Percentiles rank a stretch among this genome's conserved stretches.
Evolutionary conservation across 768 basidiomycete genomes (phyloP).

Genomic region (Kwoniella sp.): DNA sequence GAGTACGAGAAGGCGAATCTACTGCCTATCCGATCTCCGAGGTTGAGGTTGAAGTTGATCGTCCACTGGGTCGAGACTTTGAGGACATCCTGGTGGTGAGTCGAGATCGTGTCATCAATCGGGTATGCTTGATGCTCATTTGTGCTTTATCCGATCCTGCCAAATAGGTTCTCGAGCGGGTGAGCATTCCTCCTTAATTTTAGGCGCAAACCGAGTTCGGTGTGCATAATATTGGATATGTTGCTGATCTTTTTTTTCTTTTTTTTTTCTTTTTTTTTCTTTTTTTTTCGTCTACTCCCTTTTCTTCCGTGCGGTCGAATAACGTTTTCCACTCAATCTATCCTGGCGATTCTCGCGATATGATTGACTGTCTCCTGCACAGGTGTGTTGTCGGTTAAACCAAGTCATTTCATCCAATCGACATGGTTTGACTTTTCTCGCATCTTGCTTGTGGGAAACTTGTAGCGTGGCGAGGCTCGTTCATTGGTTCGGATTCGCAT

Average conservation of each 20-base stretch:
- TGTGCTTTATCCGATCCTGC: background rate
- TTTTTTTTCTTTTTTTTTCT: background rate
- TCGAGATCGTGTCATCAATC: conserved; percentile 4
- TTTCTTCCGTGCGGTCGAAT: conserved; percentile 5
- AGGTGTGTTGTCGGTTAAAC: conserved; percentile 32
- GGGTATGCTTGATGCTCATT: background rate
- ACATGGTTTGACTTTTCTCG: background rate
- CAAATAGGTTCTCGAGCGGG: conserved; percentile 21
- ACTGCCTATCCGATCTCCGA: conserved; percentile 69
- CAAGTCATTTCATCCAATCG: background rate
- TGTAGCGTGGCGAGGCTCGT: conserved; percentile 14
- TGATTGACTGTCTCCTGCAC: too few relatives aligned
- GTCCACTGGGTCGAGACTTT: conserved; percentile 92
- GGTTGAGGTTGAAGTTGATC: conserved; percentile 77
- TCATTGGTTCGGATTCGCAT: conserved; percentile 6
- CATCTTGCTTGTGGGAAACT: background rate
- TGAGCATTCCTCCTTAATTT: conserved; percentile 1
- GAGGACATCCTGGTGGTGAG: conserved; percentile 56
- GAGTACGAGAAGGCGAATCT: conserved; percentile 86
- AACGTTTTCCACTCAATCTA: too few relatives aligned
- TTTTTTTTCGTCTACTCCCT: background rate
- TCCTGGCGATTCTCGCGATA: too few relatives aligned
- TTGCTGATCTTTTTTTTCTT: background rate
- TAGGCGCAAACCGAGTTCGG: too few relatives aligned
- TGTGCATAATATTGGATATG: background rate